A percentile compares a stretch with the other conserved stretches of the same genome.
Evolutionary conservation across 768 basidiomycete species (phyloP).

Genomic region (Coprinopsis cinerea): DNA sequence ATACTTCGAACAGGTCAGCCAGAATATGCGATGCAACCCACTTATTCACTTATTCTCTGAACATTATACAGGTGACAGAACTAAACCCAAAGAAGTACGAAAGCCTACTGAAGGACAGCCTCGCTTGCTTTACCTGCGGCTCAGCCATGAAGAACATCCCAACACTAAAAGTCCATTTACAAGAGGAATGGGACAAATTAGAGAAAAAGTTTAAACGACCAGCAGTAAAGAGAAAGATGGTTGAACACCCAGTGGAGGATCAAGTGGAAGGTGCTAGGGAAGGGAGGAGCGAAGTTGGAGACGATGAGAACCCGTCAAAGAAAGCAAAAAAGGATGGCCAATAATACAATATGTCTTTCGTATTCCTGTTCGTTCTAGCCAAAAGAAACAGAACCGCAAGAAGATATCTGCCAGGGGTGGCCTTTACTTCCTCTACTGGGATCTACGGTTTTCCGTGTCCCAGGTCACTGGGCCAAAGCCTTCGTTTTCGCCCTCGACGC

Average conservation of each 20-base stretch:
- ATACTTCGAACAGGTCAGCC: conserved; percentile 26
- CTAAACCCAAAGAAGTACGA: conserved; percentile 54
- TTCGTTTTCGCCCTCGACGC: conserved; percentile 29
- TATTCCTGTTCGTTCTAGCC: too few relatives aligned
- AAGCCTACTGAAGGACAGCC: conserved; percentile 55
- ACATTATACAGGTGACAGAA: conserved; percentile 41
- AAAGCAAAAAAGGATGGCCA: background rate
- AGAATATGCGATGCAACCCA: too few relatives aligned
- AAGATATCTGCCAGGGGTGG: too few relatives aligned
- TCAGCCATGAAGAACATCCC: conserved; percentile 66
- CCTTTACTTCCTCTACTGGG: background rate
- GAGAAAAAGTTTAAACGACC: conserved; percentile 35
- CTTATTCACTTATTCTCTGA: background rate
- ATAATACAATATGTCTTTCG: background rate
- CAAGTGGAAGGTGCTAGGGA: too few relatives aligned
- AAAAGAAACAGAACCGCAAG: too few relatives aligned
- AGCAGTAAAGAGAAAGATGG: conserved; percentile 36
- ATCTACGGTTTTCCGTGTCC: background rate
- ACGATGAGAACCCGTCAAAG: background rate
- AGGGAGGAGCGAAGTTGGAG: background rate
- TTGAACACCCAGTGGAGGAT: conserved; percentile 15
- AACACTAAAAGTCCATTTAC: conserved; percentile 65
- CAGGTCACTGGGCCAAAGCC: background rate
- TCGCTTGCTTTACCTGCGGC: conserved; percentile 69
- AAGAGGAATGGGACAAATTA: conserved; percentile 62